Percentiles rank a stretch among this genome's conserved stretches.
Conservation (phyloP, 1,284 basidiomycete species). For the Pseudozyma pruni region DNA sequence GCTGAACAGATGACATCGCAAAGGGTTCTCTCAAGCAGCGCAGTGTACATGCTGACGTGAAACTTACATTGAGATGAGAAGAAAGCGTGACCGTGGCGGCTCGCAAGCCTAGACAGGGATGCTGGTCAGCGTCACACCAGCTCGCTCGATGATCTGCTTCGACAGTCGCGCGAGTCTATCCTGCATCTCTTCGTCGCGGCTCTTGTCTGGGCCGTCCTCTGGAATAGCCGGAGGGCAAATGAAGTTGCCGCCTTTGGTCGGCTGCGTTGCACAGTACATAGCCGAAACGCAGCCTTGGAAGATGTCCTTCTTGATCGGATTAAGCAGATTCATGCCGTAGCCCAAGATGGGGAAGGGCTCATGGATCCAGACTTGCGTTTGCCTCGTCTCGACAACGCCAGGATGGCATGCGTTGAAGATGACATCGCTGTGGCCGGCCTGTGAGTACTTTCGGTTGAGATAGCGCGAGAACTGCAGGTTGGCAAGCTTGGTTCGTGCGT, state of each 20-base stretch:
- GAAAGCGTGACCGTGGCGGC: too few relatives aligned
- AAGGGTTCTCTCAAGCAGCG: too few relatives aligned
- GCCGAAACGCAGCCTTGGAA: slow-evolving; percentile 34
- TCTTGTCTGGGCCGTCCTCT: slow-evolving; percentile 21
- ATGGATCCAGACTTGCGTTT: slow-evolving; percentile 32
- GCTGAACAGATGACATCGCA: too few relatives aligned
- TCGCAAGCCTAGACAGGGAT: slow-evolving; percentile 19
- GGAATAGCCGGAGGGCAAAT: slow-evolving; percentile 28
- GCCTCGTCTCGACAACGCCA: slow-evolving; percentile 27
- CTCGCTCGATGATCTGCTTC: slow-evolving; percentile 24
- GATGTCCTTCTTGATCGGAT: slow-evolving; percentile 40
- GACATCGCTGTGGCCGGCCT: slow-evolving; percentile 10
- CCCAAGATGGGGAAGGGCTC: slow-evolving; percentile 35
- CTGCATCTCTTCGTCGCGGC: slow-evolving; percentile 30
- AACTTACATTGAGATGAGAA: too few relatives aligned
- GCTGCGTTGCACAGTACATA: slow-evolving; percentile 30
- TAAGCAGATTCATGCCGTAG: slow-evolving; percentile 33
- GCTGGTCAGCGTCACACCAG: slow-evolving; percentile 20
- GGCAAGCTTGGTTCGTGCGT: slow-evolving; percentile 27
- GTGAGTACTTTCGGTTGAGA: slow-evolving; percentile 19
- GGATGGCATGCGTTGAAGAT: slow-evolving; percentile 37
- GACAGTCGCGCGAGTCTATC: slow-evolving; percentile 21
- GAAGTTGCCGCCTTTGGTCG: slow-evolving; percentile 28
- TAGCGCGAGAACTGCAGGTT: slow-evolving; percentile 24
- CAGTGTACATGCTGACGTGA: too few relatives aligned